These are phyloP conservation scores for Agaricus sinodeliciosus DNA, from an alignment of 768 basidiomycete genomes.

Conservation along the genomic window DNA sequence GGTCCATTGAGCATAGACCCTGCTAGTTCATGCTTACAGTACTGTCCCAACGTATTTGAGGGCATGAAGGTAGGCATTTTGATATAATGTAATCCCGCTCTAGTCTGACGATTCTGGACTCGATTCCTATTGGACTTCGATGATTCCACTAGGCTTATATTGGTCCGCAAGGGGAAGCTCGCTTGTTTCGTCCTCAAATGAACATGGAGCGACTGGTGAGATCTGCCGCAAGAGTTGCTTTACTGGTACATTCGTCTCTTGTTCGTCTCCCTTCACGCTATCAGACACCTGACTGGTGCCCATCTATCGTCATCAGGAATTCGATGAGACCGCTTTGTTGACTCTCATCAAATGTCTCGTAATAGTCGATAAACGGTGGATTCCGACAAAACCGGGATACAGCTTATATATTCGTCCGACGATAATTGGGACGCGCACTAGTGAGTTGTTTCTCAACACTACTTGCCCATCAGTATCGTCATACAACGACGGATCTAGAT, in stretches of 20 bases:
- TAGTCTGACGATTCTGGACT: conserved; percentile 16
- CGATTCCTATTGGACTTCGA: conserved; percentile 45
- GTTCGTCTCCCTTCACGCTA: no score
- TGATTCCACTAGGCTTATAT: no score
- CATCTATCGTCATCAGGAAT: conserved; percentile 37
- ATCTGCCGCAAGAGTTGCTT: conserved; percentile 63
- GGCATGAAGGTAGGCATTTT: no score
- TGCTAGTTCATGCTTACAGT: no score
- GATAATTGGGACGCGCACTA: conserved; percentile 48
- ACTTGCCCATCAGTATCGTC: conserved; percentile 38
- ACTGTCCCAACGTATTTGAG: no score
- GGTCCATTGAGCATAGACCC: no score
- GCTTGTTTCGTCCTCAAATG: conserved; percentile 76
- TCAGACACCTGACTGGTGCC: neutral
- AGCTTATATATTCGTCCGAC: conserved; percentile 87
- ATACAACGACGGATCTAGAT: conserved; percentile 16
- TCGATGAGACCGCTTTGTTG: conserved; percentile 62
- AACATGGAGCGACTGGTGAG: conserved; percentile 80
- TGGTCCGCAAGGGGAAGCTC: conserved; percentile 46
- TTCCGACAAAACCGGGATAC: conserved; percentile 58
- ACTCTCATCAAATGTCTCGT: conserved; percentile 74
- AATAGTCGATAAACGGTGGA: conserved; percentile 67
- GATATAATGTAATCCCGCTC: no score
- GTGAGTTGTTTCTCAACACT: conserved; percentile 34
- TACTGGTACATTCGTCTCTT: neutral